Percentiles rank a stretch among this genome's conserved stretches.
Evolutionary conservation across 352 stramenopile species (phyloP).

Genomic region (Phytopythium boreale): DNA sequence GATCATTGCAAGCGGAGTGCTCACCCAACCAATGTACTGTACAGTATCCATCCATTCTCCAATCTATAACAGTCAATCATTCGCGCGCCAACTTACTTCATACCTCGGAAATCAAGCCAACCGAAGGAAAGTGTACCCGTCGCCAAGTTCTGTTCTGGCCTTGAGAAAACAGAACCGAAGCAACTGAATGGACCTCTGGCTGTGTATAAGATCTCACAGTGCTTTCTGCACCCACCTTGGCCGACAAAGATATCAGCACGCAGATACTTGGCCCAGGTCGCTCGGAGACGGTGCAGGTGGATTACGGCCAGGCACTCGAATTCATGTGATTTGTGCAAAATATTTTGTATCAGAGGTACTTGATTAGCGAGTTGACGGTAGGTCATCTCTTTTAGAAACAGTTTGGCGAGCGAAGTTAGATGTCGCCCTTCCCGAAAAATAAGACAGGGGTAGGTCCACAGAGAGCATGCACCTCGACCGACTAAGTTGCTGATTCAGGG

Average conservation of each 20-base stretch:
- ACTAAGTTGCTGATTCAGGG: background rate
- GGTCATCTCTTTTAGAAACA: background rate
- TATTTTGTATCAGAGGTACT: background rate
- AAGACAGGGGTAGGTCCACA: too few species aligned
- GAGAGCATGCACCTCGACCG: background rate
- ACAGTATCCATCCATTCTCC: too few species aligned
- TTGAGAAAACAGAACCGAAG: background rate
- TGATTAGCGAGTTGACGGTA: background rate
- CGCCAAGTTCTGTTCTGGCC: background rate
- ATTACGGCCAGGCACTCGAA: background rate
- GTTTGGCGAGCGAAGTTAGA: background rate
- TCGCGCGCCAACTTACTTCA: too few species aligned
- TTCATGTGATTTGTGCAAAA: background rate
- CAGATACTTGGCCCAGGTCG: background rate
- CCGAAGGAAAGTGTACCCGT: background rate
- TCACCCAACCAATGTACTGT: too few species aligned
- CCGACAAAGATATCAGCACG: conserved; percentile 3
- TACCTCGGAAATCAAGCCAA: too few species aligned
- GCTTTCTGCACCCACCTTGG: background rate
- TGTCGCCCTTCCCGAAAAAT: background rate
- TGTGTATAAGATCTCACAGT: background rate
- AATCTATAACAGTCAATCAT: too few species aligned
- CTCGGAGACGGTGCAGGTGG: too few species aligned
- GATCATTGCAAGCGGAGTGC: too few species aligned
- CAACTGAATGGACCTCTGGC: too few species aligned